A percentile compares a stretch with the other conserved stretches of the same genome.
Conservation (phyloP, 202 grass and related monocot species). For the Elaeis oleifera region DNA sequence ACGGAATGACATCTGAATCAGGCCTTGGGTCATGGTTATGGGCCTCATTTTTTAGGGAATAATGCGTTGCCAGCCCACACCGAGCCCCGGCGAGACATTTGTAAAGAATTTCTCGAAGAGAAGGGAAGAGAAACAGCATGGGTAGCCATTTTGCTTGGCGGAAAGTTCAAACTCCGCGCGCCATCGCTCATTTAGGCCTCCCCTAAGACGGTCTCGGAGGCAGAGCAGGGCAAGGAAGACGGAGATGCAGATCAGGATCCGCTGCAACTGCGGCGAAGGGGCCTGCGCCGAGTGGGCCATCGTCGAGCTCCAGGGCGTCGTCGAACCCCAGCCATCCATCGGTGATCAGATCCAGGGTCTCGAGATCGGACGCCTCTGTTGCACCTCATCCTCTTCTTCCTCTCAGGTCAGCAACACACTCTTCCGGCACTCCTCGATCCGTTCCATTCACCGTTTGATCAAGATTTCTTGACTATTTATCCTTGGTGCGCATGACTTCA, state of each 20-base stretch:
- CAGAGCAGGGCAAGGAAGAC: slow-evolving; percentile 8
- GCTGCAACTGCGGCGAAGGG: slow-evolving; percentile 50
- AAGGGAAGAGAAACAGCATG: no score
- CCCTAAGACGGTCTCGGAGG: no score
- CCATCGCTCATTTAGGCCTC: no score
- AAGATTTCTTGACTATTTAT: not conserved
- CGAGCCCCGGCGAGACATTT: no score
- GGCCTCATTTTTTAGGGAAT: no score
- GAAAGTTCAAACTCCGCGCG: no score
- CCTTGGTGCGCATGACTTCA: not conserved
- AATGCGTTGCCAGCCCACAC: no score
- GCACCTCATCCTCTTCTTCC: slow-evolving; percentile 32
- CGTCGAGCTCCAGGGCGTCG: slow-evolving; percentile 78
- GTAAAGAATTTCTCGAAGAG: no score
- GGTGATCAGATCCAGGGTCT: slow-evolving; percentile 55
- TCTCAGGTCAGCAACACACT: slow-evolving; percentile 36
- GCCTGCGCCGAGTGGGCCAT: slow-evolving; percentile 74
- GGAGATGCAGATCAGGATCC: slow-evolving; percentile 51
- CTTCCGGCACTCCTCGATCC: not conserved
- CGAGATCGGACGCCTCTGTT: slow-evolving; percentile 78
- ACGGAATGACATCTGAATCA: no score
- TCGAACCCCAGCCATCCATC: slow-evolving; percentile 55
- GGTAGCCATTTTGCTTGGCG: no score
- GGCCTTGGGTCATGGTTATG: no score
- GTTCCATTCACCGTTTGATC: no score